Conservation (phyloP, 805 yeast species). For the Tetrapisispora namnaoensis region DNA sequence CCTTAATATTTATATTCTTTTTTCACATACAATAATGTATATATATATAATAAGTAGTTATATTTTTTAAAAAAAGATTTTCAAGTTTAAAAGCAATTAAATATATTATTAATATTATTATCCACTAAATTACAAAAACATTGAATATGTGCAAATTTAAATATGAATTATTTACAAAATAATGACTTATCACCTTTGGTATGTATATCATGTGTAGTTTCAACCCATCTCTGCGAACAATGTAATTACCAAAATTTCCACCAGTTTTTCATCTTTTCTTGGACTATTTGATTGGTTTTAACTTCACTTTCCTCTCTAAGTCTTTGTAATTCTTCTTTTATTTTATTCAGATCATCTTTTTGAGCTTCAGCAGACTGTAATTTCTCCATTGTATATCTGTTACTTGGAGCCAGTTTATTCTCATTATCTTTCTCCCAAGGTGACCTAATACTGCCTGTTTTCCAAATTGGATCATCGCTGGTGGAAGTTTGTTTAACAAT, state of each 20-base stretch:
- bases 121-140: too few relatives aligned
- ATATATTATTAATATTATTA: neutral
- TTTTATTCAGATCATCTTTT: constrained; percentile 25
- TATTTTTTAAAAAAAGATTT: neutral
- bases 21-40: neutral
- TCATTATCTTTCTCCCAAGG: constrained; percentile 47
- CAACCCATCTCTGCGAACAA: too few relatives aligned
- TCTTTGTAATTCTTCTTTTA: constrained; percentile 31
- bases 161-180: neutral
- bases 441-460: constrained; percentile 55
- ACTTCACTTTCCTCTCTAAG: constrained; percentile 33
- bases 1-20: constrained; percentile 2
- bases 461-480: constrained; percentile 76
- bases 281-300: constrained; percentile 28
- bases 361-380: constrained; percentile 28
- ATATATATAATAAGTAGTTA: neutral
- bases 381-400: constrained; percentile 34
- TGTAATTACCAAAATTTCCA: constrained; percentile 20
- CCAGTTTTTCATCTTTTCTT: constrained; percentile 26
- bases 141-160: neutral
- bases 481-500: constrained; percentile 53
- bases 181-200: too few relatives aligned
- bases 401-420: constrained; percentile 24
- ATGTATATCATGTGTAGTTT: too few relatives aligned
- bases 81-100: neutral